Conservation (phyloP, 2,329 filamentous ascomycete species). For the Stagonosporopsis vannaccii region DNA sequence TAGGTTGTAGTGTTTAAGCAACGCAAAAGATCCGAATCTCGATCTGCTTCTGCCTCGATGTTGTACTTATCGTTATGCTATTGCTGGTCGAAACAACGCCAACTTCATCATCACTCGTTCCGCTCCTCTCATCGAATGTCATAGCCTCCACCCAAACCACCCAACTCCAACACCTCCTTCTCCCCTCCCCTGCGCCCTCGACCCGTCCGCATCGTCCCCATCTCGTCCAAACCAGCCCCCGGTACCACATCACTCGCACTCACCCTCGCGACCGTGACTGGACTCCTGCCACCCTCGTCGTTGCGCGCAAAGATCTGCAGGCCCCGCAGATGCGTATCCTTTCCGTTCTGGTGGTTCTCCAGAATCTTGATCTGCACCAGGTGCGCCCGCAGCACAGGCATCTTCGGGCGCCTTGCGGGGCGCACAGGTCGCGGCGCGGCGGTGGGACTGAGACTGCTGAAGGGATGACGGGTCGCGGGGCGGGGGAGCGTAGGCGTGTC, state of each 20-base stretch:
- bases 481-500: constrained; percentile 22
- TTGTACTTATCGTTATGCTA: background rate
- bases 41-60: background rate
- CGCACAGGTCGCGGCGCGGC: background rate
- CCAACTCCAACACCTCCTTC: constrained; percentile 25
- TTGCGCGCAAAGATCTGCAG: constrained; percentile 79
- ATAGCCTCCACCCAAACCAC: constrained; percentile 1
- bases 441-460: constrained; percentile 28
- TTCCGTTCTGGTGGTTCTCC: constrained; percentile 98
- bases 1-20: background rate
- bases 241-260: constrained; percentile 11
- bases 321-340: constrained; percentile 95
- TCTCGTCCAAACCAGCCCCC: constrained; percentile 9
- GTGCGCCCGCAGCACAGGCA: constrained; percentile 82
- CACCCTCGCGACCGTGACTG: constrained; percentile 15
- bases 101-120: background rate
- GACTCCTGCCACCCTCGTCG: constrained; percentile 26
- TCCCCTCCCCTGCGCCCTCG: constrained; percentile 14
- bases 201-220: constrained; percentile 21
- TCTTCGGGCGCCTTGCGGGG: constrained; percentile 61
- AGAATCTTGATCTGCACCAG: constrained; percentile 88
- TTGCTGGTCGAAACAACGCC: background rate
- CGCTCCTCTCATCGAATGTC: constrained; percentile 3
- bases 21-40: background rate
- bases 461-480: constrained; percentile 27